These are phyloP conservation scores for Aspergillus amoenus DNA, from an alignment of 2,329 filamentous ascomycete genomes.

Conservation along the genomic window DNA sequence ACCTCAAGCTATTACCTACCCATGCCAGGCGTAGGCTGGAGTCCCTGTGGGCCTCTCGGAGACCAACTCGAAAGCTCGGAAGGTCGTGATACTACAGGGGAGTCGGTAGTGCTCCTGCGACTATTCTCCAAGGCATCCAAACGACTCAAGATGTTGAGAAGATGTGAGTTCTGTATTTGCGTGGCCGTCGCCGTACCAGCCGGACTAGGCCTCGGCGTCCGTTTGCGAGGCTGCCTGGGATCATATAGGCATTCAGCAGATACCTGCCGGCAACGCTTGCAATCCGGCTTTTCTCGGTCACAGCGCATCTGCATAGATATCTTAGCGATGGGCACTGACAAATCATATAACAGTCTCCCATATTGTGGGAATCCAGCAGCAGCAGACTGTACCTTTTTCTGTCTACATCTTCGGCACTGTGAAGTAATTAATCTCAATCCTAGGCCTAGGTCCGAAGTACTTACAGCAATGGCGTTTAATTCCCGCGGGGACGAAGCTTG, in stretches of 20 bases:
- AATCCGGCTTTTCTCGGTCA: not conserved
- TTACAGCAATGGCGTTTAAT: not conserved
- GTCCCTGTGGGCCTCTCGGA: not conserved
- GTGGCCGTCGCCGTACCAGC: not conserved
- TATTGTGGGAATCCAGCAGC: no score
- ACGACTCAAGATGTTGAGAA: not conserved
- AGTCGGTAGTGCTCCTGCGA: no score
- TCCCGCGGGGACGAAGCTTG: not conserved
- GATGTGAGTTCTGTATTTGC: not conserved
- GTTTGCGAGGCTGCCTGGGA: not conserved
- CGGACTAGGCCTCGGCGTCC: not conserved
- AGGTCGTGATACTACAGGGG: no score
- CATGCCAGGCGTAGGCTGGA: not conserved
- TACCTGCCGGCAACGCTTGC: not conserved
- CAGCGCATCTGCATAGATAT: not conserved
- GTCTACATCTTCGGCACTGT: not conserved
- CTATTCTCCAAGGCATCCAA: not conserved
- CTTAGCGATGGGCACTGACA: not conserved
- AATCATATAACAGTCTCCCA: no score
- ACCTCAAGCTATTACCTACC: no score
- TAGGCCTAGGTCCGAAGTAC: not conserved
- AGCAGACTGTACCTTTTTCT: not conserved
- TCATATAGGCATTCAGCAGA: not conserved
- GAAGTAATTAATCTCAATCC: not conserved
- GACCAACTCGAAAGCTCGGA: not conserved